phyloP scores from a whole-genome alignment of 1,139 yeast genomes.

The Pichia sp. region DNA sequence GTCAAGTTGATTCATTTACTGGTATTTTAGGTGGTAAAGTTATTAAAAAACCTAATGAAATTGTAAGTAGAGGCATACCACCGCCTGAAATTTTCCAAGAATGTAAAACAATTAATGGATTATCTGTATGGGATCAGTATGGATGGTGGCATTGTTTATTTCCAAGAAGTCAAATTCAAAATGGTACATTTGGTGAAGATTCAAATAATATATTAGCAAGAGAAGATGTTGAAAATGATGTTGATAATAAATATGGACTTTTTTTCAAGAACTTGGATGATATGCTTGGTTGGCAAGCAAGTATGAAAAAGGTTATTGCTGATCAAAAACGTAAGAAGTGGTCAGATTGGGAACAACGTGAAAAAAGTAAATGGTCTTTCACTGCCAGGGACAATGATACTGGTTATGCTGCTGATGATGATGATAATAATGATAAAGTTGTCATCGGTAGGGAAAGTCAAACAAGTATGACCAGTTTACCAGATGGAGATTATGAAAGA shows the following conservation, averaged over 20 bases:
- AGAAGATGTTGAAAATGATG: slow-evolving; percentile 41
- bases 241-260: slow-evolving; percentile 33
- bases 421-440: slow-evolving; percentile 43
- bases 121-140: slow-evolving; percentile 67
- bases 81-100: slow-evolving; percentile 51
- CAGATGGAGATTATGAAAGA: slow-evolving; percentile 50
- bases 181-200: slow-evolving; percentile 18
- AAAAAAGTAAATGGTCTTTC: slow-evolving; percentile 28
- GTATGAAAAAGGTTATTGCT: slow-evolving; percentile 37
- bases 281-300: slow-evolving; percentile 60
- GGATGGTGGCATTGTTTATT: slow-evolving; percentile 89
- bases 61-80: slow-evolving; percentile 58
- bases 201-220: slow-evolving; percentile 14
- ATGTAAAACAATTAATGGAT: slow-evolving; percentile 60
- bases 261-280: slow-evolving; percentile 62
- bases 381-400: not conserved
- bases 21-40: slow-evolving; percentile 5
- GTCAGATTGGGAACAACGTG: slow-evolving; percentile 20
- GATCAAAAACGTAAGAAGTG: slow-evolving; percentile 21
- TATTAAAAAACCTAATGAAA: slow-evolving; percentile 34
- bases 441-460: slow-evolving; percentile 27
- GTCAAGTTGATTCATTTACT: slow-evolving; percentile 3
- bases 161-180: slow-evolving; percentile 44
- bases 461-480: slow-evolving; percentile 9
- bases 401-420: not conserved